Evolutionary conservation across 768 basidiomycete species (phyloP).

Genomic region (Collybia mongolica): DNA sequence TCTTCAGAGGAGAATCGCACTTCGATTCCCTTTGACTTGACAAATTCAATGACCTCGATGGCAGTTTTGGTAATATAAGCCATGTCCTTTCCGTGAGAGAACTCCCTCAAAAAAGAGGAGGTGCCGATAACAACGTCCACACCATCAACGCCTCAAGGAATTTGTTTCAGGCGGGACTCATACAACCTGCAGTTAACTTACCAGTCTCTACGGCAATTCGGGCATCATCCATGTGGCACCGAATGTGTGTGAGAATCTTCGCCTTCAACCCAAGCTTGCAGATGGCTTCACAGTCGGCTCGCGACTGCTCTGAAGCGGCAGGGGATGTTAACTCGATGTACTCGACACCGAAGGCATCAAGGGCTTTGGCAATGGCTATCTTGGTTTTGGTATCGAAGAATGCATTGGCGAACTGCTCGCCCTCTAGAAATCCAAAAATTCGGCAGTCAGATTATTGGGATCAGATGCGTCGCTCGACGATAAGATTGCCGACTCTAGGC

Average conservation of each 20-base stretch:
- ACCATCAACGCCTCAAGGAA: conserved; percentile 83
- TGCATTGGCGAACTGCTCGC: conserved; percentile 98
- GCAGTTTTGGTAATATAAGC: conserved; percentile 98
- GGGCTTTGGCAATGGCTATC: conserved; percentile 97
- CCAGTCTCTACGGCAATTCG: conserved; percentile 98
- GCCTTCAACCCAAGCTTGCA: conserved; percentile 97
- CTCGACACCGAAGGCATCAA: conserved; percentile 98
- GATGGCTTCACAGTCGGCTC: conserved; percentile 93
- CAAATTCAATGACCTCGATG: conserved; percentile 97
- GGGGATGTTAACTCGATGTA: conserved; percentile 99
- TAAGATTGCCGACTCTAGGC: not conserved
- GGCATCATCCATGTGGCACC: conserved; percentile 99
- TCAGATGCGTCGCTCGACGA: conserved; percentile 4
- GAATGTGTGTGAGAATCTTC: conserved; percentile 98
- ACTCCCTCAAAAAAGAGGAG: conserved; percentile 97
- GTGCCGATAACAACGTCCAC: conserved; percentile 99
- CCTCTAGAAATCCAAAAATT: conserved; percentile 57
- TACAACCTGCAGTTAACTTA: conserved; percentile 26
- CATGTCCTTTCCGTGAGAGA: conserved; percentile 99
- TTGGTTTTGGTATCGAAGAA: conserved; percentile 99
- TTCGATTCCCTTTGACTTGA: conserved; percentile 99
- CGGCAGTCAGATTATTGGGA: conserved; percentile 10
- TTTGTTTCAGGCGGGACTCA: conserved; percentile 5
- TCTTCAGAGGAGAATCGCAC: conserved; percentile 99
- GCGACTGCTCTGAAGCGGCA: conserved; percentile 94